Percentiles rank a stretch among this genome's conserved stretches.
Evolutionary conservation across 345 rosid species (phyloP).

Genomic region (Aquilaria sinensis): DNA sequence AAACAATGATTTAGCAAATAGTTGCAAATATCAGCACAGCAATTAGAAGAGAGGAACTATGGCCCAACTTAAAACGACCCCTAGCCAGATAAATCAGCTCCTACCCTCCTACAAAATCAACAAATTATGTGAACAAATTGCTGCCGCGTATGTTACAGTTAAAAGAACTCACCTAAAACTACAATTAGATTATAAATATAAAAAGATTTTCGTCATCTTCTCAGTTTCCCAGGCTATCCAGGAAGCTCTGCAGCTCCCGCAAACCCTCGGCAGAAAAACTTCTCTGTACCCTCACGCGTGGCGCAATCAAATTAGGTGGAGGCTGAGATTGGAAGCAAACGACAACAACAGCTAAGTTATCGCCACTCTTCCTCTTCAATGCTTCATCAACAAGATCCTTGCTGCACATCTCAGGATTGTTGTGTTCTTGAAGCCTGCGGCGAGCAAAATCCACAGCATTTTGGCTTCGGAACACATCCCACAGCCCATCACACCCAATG

Average conservation of each 20-base stretch:
- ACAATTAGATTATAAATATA: slow-evolving; percentile 11
- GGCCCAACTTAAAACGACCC: no score
- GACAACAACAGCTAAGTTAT: slow-evolving; percentile 67
- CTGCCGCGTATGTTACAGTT: slow-evolving; percentile 54
- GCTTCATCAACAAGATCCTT: slow-evolving; percentile 81
- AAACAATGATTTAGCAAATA: no score
- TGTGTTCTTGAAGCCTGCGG: slow-evolving; percentile 77
- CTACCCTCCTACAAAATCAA: slow-evolving; percentile 11
- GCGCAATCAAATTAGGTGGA: slow-evolving; percentile 64
- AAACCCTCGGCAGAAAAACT: slow-evolving; percentile 79
- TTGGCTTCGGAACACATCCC: slow-evolving; percentile 90
- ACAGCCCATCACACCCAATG: slow-evolving; percentile 82
- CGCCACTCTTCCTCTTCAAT: slow-evolving; percentile 80
- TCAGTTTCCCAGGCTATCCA: slow-evolving; percentile 49
- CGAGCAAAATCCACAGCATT: slow-evolving; percentile 88
- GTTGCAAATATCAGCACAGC: no score
- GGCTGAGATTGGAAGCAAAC: slow-evolving; percentile 68
- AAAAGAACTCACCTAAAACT: slow-evolving; percentile 24
- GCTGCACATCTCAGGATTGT: slow-evolving; percentile 66
- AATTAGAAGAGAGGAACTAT: no score
- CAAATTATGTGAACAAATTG: slow-evolving; percentile 15
- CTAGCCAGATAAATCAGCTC: not conserved
- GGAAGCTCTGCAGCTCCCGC: slow-evolving; percentile 62
- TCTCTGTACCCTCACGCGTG: slow-evolving; percentile 53
- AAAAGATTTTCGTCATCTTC: slow-evolving; percentile 11